Evolutionary conservation across 345 rosid species (phyloP).

Genomic region (Rubroshorea leprosula): DNA sequence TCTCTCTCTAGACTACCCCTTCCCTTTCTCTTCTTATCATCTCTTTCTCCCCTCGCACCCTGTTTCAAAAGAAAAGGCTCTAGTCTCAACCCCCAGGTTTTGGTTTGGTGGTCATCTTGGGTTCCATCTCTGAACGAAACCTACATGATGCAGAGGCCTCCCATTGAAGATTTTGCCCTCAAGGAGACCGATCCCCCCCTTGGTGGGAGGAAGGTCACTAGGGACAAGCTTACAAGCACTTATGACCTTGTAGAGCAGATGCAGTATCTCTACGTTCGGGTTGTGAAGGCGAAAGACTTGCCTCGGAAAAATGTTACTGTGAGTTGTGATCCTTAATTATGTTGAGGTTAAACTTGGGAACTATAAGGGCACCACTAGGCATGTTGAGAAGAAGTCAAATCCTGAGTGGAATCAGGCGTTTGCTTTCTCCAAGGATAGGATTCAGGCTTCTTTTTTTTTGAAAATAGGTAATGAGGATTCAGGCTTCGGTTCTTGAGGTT

Average conservation of each 20-base stretch:
- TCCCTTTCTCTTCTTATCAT: no score
- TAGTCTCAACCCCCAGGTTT: slow-evolving; percentile 10
- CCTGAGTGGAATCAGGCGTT: slow-evolving; percentile 93
- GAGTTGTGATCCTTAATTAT: slow-evolving; percentile 80
- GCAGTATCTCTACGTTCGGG: slow-evolving; percentile 90
- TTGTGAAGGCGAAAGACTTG: slow-evolving; percentile 83
- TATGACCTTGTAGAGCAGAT: slow-evolving; percentile 95
- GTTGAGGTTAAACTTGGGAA: slow-evolving; percentile 90
- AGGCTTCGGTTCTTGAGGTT: no score
- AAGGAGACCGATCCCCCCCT: slow-evolving; percentile 88
- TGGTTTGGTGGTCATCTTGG: slow-evolving; percentile 13
- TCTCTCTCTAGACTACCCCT: no score
- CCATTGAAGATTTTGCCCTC: slow-evolving; percentile 63
- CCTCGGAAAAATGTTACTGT: slow-evolving; percentile 85
- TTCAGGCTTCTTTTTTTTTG: slow-evolving; percentile 93
- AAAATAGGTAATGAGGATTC: no score
- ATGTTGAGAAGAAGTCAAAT: slow-evolving; percentile 73
- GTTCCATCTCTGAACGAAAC: no score
- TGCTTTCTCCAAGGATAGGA: slow-evolving; percentile 48
- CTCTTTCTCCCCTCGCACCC: no score
- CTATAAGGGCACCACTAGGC: slow-evolving; percentile 75
- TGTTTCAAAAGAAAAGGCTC: no score
- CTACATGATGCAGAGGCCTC: slow-evolving; percentile 70
- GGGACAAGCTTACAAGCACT: slow-evolving; percentile 82
- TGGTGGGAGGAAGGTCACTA: slow-evolving; percentile 66